Evolutionary conservation across 73 alveolate species (phyloP).

Genomic region (Halteria grandinella): DNA sequence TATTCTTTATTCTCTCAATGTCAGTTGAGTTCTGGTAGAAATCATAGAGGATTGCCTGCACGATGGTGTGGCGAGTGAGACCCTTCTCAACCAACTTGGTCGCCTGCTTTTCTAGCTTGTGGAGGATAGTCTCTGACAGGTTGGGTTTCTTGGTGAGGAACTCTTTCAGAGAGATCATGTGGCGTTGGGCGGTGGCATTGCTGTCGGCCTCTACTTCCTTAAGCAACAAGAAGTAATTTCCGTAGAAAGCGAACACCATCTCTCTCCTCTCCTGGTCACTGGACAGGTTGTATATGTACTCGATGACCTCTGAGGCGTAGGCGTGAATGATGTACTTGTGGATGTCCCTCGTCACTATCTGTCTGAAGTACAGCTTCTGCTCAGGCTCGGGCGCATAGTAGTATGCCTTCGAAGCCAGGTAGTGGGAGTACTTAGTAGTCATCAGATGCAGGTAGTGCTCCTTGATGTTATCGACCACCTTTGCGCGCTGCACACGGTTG

Average conservation of each 20-base stretch:
- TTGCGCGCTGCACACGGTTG: conserved; percentile 67
- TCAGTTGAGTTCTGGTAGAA: conserved; percentile 59
- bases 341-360: conserved; percentile 51
- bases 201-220: conserved; percentile 43
- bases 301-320: conserved; percentile 70
- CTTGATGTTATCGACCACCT: conserved; percentile 63
- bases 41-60: conserved; percentile 80
- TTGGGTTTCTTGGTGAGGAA: conserved; percentile 70
- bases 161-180: conserved; percentile 23
- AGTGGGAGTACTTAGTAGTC: conserved; percentile 82
- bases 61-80: conserved; percentile 82
- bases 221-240: conserved; percentile 58
- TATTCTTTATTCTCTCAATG: conserved; percentile 74
- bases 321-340: conserved; percentile 33
- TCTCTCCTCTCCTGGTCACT: conserved; percentile 56
- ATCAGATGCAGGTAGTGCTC: conserved; percentile 70
- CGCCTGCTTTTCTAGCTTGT: conserved; percentile 70
- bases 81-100: conserved; percentile 83
- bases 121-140: conserved; percentile 64
- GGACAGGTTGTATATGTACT: conserved; percentile 38
- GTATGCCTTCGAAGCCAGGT: conserved; percentile 81
- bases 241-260: conserved; percentile 64
- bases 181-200: neutral
- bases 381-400: conserved; percentile 75
- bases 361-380: conserved; percentile 67